phyloP scores from a whole-genome alignment of 179 eudicot genomes.

The Patellifolia procumbens region DNA sequence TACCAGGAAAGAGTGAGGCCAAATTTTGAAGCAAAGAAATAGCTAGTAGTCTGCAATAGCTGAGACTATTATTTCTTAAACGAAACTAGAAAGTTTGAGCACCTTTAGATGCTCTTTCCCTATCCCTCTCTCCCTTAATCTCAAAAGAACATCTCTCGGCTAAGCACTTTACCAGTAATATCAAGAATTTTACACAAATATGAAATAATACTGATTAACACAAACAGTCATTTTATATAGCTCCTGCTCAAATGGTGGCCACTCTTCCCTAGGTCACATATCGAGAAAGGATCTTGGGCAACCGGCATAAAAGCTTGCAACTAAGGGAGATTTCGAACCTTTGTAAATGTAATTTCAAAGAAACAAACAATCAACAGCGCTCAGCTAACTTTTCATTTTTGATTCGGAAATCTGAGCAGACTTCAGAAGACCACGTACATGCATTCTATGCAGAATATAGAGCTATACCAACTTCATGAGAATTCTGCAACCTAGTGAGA shows the following conservation, averaged over 20 bases:
- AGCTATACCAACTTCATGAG: neutral
- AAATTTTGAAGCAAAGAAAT: neutral
- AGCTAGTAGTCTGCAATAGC: neutral
- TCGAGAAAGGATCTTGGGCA: neutral
- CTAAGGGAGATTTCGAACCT: neutral
- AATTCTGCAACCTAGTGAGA: neutral
- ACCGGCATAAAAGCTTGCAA: neutral
- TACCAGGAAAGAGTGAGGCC: conserved; percentile 12
- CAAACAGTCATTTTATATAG: neutral
- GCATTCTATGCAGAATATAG: neutral
- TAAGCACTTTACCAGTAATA: neutral
- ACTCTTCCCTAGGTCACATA: neutral
- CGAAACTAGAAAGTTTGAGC: neutral
- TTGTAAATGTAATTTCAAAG: neutral
- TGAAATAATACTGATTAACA: neutral
- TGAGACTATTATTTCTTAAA: neutral
- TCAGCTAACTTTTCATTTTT: neutral
- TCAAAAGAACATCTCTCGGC: neutral
- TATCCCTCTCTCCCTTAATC: neutral
- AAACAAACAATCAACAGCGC: neutral
- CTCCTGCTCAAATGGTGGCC: neutral
- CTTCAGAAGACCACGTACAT: neutral
- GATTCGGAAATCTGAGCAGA: neutral
- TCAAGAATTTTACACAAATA: neutral
- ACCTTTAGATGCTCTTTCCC: neutral